Conservation (phyloP, 768 basidiomycete species). For the Hydnomerulius pinastri region DNA sequence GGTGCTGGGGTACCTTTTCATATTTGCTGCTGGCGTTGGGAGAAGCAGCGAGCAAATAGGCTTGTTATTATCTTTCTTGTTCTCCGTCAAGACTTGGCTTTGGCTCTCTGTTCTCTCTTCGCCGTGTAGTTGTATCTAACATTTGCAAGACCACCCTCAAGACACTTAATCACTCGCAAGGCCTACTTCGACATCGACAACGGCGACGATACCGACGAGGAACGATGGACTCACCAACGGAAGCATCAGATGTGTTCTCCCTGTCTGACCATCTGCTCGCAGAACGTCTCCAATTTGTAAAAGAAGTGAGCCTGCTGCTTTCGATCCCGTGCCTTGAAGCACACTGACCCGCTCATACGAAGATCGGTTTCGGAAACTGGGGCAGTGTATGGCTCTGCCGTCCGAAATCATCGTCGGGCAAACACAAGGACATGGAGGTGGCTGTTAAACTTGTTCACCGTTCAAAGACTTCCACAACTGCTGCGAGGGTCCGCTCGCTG, state of each 20-base stretch:
- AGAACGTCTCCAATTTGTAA: conserved; percentile 70
- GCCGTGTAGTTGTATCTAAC: conserved; percentile 29
- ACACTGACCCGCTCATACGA: conserved; percentile 7
- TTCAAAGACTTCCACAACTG: conserved; percentile 76
- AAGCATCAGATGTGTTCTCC: conserved; percentile 63
- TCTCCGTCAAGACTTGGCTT: not conserved
- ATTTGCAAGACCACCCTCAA: not conserved
- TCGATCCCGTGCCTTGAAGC: not conserved
- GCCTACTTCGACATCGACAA: not conserved
- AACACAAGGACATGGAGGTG: conserved; percentile 54
- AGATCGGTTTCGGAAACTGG: conserved; percentile 95
- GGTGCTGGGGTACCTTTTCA: not conserved
- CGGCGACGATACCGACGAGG: not conserved
- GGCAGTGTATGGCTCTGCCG: conserved; percentile 84
- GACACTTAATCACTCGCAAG: not conserved
- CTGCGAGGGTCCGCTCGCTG: conserved; percentile 87
- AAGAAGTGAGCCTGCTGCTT: conserved; percentile 53
- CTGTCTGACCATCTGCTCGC: conserved; percentile 73
- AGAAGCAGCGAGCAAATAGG: conserved; percentile 7
- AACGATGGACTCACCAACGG: conserved; percentile 24
- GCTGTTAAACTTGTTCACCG: conserved; percentile 95
- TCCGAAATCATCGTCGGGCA: conserved; percentile 51
- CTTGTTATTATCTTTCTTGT: not conserved
- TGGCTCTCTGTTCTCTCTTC: not conserved
- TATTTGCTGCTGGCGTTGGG: conserved; percentile 6